Conservation (phyloP, 2,329 filamentous ascomycete genomes). For the Endoconidiophora polonica region DNA sequence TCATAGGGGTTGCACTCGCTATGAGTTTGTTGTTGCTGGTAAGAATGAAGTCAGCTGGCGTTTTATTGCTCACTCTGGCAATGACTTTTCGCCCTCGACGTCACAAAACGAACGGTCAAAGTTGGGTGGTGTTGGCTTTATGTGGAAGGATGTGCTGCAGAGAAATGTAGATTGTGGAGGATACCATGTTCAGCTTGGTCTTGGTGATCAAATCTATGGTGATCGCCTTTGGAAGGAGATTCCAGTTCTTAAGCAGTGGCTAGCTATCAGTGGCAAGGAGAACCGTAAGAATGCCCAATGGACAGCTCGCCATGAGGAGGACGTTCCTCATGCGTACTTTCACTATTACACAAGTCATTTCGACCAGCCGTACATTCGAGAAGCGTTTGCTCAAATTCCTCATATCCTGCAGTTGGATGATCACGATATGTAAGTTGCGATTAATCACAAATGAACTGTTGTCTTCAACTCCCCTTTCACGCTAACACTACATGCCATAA, state of each 20-base stretch:
- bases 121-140: conserved; percentile 76
- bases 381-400: conserved; percentile 94
- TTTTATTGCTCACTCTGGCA: conserved; percentile 89
- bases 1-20: conserved; percentile 90
- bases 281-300: conserved; percentile 78
- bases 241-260: conserved; percentile 84
- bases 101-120: conserved; percentile 71
- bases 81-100: conserved; percentile 83
- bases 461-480: background rate
- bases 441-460: background rate
- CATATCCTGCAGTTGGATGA: conserved; percentile 88
- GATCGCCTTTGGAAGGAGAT: conserved; percentile 95
- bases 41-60: conserved; percentile 84
- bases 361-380: conserved; percentile 83
- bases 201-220: conserved; percentile 90
- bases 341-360: conserved; percentile 98
- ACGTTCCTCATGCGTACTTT: conserved; percentile 91
- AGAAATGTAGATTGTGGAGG: conserved; percentile 94
- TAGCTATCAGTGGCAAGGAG: conserved; percentile 81
- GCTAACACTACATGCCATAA: conserved; percentile 12
- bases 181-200: conserved; percentile 82
- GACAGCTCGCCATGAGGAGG: conserved; percentile 90
- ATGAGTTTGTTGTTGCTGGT: conserved; percentile 90
- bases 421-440: conserved; percentile 74
- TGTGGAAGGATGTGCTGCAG: conserved; percentile 98